Conservation (phyloP, 108 stramenopile species). For the Nitzschia sp. region DNA sequence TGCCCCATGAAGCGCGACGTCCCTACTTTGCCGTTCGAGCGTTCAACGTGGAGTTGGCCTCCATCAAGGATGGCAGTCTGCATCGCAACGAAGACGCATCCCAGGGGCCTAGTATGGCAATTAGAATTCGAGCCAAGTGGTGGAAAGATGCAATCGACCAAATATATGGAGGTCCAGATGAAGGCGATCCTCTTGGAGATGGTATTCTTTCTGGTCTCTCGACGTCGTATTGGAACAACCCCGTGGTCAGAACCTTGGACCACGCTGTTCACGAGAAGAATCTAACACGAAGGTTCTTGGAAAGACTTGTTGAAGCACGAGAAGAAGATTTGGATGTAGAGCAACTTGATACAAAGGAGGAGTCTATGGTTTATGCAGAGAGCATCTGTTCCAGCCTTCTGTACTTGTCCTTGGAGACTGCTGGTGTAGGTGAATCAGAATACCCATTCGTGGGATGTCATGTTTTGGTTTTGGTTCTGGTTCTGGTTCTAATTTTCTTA, state of each 20-base stretch:
- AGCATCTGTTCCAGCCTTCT: constrained; percentile 63
- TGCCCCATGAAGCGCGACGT: constrained; percentile 56
- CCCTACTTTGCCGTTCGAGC: constrained; percentile 76
- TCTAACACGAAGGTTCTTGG: constrained; percentile 69
- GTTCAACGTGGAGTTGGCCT: constrained; percentile 80
- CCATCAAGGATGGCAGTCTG: constrained; percentile 55
- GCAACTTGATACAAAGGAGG: constrained; percentile 52
- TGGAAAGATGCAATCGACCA: constrained; percentile 69
- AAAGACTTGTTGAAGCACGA: constrained; percentile 68
- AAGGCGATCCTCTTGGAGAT: neutral
- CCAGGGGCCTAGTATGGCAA: constrained; percentile 32
- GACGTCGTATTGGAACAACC: constrained; percentile 58
- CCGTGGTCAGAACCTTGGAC: constrained; percentile 56
- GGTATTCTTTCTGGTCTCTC: constrained; percentile 20
- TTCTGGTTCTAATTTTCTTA: neutral
- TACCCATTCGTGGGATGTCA: neutral
- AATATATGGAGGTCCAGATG: constrained; percentile 33
- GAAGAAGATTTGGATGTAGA: constrained; percentile 60
- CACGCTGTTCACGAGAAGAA: constrained; percentile 50
- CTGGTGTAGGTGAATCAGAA: constrained; percentile 16
- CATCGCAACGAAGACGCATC: constrained; percentile 21
- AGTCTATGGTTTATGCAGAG: constrained; percentile 72
- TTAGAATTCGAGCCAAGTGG: constrained; percentile 74
- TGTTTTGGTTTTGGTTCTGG: neutral
- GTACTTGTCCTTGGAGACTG: constrained; percentile 66